phyloP scores from a whole-genome alignment of 2,329 filamentous ascomycete genomes.

The Talaromyces sp. region DNA sequence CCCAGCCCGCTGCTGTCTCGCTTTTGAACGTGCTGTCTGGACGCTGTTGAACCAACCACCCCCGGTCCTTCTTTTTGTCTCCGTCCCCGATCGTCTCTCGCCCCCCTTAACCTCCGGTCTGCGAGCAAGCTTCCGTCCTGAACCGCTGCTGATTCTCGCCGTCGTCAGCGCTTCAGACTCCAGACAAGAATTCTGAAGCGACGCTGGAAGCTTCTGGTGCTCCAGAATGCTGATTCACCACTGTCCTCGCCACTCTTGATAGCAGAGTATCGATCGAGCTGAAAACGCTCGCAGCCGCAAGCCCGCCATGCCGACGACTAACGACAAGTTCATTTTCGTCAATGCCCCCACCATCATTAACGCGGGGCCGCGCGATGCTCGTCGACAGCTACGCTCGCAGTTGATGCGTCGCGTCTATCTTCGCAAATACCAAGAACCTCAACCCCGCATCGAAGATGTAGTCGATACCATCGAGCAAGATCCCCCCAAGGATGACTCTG shows the following conservation, averaged over 20 bases:
- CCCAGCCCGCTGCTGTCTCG: background rate
- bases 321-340: slow-evolving; percentile 12
- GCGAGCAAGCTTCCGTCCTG: background rate
- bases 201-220: background rate
- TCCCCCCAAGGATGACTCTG: background rate
- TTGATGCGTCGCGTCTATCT: slow-evolving; percentile 13
- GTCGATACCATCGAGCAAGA: background rate
- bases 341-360: slow-evolving; percentile 12
- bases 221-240: background rate
- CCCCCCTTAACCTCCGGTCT: background rate
- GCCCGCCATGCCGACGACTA: background rate
- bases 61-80: background rate
- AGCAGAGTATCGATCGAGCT: background rate
- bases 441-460: background rate
- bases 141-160: too few relatives aligned
- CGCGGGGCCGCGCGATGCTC: slow-evolving; percentile 11
- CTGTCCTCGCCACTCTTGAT: background rate
- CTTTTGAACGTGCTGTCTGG: background rate
- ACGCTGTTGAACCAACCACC: background rate
- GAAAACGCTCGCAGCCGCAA: background rate
- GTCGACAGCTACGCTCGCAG: slow-evolving; percentile 11
- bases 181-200: background rate
- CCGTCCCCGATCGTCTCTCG: background rate
- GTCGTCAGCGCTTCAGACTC: too few relatives aligned
- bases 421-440: slow-evolving; percentile 6